Percentiles rank a stretch among this genome's conserved stretches.
These are phyloP conservation scores for Alternaria alternata DNA, from an alignment of 2,329 filamentous ascomycete species.

Conservation along the genomic window DNA sequence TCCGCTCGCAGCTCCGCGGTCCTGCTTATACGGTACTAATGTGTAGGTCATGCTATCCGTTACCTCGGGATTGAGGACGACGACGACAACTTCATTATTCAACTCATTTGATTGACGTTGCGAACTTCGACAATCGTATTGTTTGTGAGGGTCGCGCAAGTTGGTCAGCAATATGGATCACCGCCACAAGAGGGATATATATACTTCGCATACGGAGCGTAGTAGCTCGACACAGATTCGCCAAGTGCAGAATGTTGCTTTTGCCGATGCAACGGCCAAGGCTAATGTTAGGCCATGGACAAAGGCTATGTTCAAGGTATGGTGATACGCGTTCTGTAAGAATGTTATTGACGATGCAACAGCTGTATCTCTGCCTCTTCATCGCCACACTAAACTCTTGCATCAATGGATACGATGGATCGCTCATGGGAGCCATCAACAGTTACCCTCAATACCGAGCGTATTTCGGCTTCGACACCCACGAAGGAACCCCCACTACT, in stretches of 20 bases:
- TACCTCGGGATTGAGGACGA: constrained; percentile 8
- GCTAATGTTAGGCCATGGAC: constrained; percentile 53
- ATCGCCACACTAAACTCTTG: constrained; percentile 56
- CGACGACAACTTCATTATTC: constrained; percentile 8
- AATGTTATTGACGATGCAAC: not conserved
- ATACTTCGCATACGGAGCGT: constrained; percentile 27
- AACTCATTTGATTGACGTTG: not conserved
- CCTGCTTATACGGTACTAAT: constrained; percentile 7
- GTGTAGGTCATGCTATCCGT: constrained; percentile 6
- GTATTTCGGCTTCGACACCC: constrained; percentile 54
- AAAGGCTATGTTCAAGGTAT: constrained; percentile 56
- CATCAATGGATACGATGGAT: constrained; percentile 61
- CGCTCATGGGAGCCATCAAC: constrained; percentile 60
- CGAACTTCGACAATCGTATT: not conserved
- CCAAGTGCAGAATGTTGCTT: constrained; percentile 54
- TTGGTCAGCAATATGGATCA: constrained; percentile 20
- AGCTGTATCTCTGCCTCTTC: constrained; percentile 54
- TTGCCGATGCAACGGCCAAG: constrained; percentile 58
- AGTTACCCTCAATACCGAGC: constrained; percentile 55
- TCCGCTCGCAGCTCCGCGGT: not conserved
- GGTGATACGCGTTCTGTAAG: not conserved
- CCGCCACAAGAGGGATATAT: constrained; percentile 21
- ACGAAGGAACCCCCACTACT: constrained; percentile 53
- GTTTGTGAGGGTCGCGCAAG: not conserved
- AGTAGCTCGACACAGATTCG: constrained; percentile 35